Evolutionary conservation across 75 land plant genomes (phyloP).

Genomic region (Adiantum capillusveneris): DNA sequence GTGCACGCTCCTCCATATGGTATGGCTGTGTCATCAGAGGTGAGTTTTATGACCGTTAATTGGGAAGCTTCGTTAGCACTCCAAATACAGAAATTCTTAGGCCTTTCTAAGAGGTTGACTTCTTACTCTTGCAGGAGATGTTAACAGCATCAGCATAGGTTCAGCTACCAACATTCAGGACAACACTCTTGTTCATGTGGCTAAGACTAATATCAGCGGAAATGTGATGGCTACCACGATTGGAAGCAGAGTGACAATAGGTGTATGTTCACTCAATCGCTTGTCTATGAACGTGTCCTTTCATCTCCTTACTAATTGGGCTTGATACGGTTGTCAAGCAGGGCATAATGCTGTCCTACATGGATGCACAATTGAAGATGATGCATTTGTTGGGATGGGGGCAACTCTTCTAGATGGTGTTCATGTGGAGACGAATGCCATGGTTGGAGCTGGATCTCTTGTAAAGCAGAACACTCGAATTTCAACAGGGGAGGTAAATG

Average conservation of each 20-base stretch:
- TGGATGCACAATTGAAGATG: slow-evolving; percentile 96
- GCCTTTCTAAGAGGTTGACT: not conserved
- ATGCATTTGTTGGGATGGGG: slow-evolving; percentile 95
- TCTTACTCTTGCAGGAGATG: slow-evolving; percentile 59
- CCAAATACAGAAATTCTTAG: not conserved
- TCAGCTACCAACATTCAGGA: slow-evolving; percentile 91
- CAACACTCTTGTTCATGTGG: slow-evolving; percentile 91
- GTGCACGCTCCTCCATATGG: slow-evolving; percentile 78
- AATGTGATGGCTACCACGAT: slow-evolving; percentile 76
- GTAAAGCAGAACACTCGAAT: slow-evolving; percentile 75
- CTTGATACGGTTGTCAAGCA: slow-evolving; percentile 15
- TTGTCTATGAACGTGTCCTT: too few relatives aligned
- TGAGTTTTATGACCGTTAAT: slow-evolving; percentile 14
- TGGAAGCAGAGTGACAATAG: slow-evolving; percentile 86
- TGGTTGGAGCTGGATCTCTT: slow-evolving; percentile 98
- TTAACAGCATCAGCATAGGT: slow-evolving; percentile 76
- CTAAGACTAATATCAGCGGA: slow-evolving; percentile 81
- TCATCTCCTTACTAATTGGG: not conserved
- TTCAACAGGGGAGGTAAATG: slow-evolving; percentile 74
- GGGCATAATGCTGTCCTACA: slow-evolving; percentile 95
- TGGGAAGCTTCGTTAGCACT: too few relatives aligned
- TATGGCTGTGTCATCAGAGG: slow-evolving; percentile 94
- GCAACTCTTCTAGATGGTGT: slow-evolving; percentile 88
- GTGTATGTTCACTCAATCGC: too few relatives aligned
- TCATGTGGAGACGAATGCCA: slow-evolving; percentile 77